phyloP scores from a whole-genome alignment of 495 filamentous ascomycete genomes.

The Penicillium cinerascens region DNA sequence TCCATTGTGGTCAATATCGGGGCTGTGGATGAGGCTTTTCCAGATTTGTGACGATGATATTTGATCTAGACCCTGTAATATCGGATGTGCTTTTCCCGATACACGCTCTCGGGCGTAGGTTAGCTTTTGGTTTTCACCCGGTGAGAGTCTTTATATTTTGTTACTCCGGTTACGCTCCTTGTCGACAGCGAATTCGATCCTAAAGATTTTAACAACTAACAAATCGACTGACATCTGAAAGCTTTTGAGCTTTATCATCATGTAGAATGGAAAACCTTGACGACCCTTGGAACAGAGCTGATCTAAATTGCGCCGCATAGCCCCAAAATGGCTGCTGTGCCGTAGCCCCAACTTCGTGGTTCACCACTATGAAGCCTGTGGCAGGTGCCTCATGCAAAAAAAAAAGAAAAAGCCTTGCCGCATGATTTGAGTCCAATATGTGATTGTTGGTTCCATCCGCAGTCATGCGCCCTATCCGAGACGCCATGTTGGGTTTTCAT shows the following conservation, averaged over 20 bases:
- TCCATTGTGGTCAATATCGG: background rate
- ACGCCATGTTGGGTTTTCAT: conserved; percentile 18
- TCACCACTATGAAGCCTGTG: conserved; percentile 11
- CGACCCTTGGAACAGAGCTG: background rate
- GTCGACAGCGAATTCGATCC: too few relatives aligned
- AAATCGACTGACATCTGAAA: background rate
- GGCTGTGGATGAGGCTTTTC: background rate
- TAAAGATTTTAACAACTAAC: background rate
- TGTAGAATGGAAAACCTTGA: background rate
- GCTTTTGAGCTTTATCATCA: background rate
- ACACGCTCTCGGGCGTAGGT: background rate
- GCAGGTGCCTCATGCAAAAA: conserved; percentile 8
- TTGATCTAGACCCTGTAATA: background rate
- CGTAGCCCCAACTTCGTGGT: background rate
- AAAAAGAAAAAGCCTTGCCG: too few relatives aligned
- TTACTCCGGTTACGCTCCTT: background rate
- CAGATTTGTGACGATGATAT: background rate
- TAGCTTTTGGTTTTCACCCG: background rate
- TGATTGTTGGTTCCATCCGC: conserved; percentile 26
- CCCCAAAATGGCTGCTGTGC: conserved; percentile 5
- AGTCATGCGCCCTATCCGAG: conserved; percentile 24
- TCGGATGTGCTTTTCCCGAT: background rate
- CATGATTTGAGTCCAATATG: background rate
- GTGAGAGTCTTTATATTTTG: too few relatives aligned
- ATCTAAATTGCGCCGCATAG: background rate